A percentile compares a stretch with the other conserved stretches of the same genome.
Evolutionary conservation across 2,329 filamentous ascomycete species (phyloP).

Genomic region (Chrysoporthe deuterocubensis): DNA sequence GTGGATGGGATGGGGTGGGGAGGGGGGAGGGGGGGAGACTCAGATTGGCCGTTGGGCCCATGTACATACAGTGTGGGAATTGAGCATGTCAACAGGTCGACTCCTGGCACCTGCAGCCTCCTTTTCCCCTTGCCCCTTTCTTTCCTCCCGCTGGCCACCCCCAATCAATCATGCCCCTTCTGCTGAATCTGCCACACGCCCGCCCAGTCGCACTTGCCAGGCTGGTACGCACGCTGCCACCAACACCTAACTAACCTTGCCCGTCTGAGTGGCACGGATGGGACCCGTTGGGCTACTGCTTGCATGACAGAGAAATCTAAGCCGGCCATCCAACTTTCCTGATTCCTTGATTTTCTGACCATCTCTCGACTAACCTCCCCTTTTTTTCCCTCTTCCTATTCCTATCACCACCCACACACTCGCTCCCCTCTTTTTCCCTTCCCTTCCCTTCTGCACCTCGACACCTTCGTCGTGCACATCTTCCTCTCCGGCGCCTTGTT

Average conservation of each 20-base stretch:
- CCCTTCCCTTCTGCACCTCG: slow-evolving; percentile 33
- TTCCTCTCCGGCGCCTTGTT: slow-evolving; percentile 19
- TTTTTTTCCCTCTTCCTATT: slow-evolving; percentile 11
- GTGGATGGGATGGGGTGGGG: not conserved
- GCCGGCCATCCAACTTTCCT: slow-evolving; percentile 26
- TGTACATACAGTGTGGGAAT: slow-evolving; percentile 1
- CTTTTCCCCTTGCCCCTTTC: slow-evolving; percentile 30
- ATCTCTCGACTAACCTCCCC: slow-evolving; percentile 19
- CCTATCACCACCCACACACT: slow-evolving; percentile 13
- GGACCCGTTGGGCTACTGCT: slow-evolving; percentile 1
- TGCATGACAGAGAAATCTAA: slow-evolving; percentile 22
- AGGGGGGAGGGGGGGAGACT: not conserved
- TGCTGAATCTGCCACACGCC: slow-evolving; percentile 8
- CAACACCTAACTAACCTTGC: slow-evolving; percentile 1
- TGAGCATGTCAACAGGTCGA: not conserved
- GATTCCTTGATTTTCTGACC: slow-evolving; percentile 18
- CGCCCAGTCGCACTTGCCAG: not conserved
- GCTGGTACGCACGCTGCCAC: slow-evolving; percentile 5
- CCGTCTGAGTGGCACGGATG: slow-evolving; percentile 8
- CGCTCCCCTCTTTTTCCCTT: slow-evolving; percentile 30
- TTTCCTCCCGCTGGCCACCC: slow-evolving; percentile 11
- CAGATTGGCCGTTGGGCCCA: not conserved
- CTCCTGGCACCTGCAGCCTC: slow-evolving; percentile 31
- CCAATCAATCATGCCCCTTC: slow-evolving; percentile 5
- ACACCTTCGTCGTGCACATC: slow-evolving; percentile 31